These are phyloP conservation scores for Pseudoscleropodium purum DNA, from an alignment of 225 moss, liverwort and hornwort genomes.

Conservation along the genomic window DNA sequence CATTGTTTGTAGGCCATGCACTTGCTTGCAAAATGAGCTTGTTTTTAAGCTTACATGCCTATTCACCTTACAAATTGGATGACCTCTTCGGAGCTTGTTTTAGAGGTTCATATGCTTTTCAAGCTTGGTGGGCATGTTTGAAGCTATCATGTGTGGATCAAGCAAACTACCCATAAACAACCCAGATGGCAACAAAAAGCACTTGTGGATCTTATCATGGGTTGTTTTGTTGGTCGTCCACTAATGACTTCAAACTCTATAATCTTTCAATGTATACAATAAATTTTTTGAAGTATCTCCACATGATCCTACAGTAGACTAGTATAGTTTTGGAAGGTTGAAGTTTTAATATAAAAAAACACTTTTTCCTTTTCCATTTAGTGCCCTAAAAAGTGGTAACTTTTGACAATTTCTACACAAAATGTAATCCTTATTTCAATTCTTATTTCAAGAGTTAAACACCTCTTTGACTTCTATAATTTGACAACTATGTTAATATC, in stretches of 20 bases:
- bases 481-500: background rate
- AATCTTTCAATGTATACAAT: background rate
- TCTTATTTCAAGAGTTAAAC: background rate
- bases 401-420: accelerated
- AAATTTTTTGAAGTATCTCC: too few relatives aligned
- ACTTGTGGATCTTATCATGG: background rate
- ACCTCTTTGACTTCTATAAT: background rate
- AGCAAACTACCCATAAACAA: too few relatives aligned
- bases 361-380: too few relatives aligned
- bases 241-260: background rate
- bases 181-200: too few relatives aligned
- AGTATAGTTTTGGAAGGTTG: background rate
- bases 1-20: too few relatives aligned
- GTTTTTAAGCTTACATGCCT: too few relatives aligned
- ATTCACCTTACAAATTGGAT: too few relatives aligned
- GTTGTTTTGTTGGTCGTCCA: accelerated
- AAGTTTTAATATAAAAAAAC: background rate
- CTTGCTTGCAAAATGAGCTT: too few relatives aligned
- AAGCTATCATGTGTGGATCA: too few relatives aligned
- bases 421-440: accelerated
- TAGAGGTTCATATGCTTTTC: too few relatives aligned
- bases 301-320: background rate
- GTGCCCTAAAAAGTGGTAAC: accelerated
- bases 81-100: too few relatives aligned
- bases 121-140: too few relatives aligned